Conservation (phyloP, 2,329 filamentous ascomycete species). For the Acrocalymma vagum region DNA sequence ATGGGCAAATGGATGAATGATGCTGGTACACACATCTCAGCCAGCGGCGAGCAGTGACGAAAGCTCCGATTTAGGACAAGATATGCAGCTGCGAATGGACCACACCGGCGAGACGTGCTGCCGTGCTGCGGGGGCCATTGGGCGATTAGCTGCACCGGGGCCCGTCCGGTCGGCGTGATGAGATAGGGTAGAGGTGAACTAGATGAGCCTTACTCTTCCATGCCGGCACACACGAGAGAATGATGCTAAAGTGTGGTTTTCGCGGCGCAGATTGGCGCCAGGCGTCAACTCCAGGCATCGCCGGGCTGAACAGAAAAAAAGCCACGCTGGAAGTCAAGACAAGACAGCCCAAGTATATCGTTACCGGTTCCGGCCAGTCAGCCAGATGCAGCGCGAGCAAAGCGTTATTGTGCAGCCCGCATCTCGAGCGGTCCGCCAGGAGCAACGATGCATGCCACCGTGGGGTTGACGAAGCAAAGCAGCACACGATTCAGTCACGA, state of each 20-base stretch:
- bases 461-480: constrained; percentile 26
- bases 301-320: constrained; percentile 19
- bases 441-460: constrained; percentile 32
- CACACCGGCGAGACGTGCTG: no score
- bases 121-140: no score
- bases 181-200: no score
- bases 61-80: constrained; percentile 11
- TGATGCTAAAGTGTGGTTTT: constrained; percentile 18
- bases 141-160: constrained; percentile 21
- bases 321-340: constrained; percentile 15
- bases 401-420: constrained; percentile 28
- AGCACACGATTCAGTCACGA: constrained; percentile 31
- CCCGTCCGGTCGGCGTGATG: constrained; percentile 14
- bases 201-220: constrained; percentile 17
- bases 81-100: no score
- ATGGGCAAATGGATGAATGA: no score
- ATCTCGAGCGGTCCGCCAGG: no score
- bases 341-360: constrained; percentile 18
- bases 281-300: no score
- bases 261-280: constrained; percentile 23
- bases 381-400: constrained; percentile 23
- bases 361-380: constrained; percentile 24
- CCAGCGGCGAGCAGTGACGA: constrained; percentile 9
- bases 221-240: no score
- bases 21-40: no score